Percentiles rank a stretch among this genome's conserved stretches.
Conservation (phyloP, 768 basidiomycete genomes). For the Rossbeevera mucosa region DNA sequence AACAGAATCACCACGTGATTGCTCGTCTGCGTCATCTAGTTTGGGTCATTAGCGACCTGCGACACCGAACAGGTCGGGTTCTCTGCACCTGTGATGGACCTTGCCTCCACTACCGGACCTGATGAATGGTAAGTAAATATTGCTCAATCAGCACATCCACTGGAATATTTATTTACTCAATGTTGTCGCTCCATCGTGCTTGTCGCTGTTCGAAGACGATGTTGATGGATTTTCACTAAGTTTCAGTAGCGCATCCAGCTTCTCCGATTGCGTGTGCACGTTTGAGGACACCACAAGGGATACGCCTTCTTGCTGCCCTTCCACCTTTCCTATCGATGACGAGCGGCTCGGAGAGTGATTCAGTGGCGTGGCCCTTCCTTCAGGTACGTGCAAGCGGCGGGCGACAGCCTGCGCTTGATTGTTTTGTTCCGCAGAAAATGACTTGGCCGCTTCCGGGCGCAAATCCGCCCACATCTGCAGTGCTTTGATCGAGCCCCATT, state of each 20-base stretch:
- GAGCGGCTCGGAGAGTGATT: conserved; percentile 35
- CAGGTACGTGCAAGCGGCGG: conserved; percentile 45
- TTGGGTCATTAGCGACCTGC: conserved; percentile 8
- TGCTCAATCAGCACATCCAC: not conserved
- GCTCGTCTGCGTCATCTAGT: conserved; percentile 13
- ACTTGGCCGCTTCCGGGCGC: conserved; percentile 53
- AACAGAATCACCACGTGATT: not conserved
- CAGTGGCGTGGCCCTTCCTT: conserved; percentile 39
- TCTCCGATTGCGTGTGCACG: conserved; percentile 15
- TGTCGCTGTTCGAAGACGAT: conserved; percentile 10
- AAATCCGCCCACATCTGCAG: conserved; percentile 89
- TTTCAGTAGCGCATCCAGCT: conserved; percentile 24
- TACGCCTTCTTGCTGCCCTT: conserved; percentile 16
- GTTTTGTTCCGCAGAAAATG: conserved; percentile 42
- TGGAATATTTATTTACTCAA: conserved; percentile 17
- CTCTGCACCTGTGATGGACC: conserved; percentile 16
- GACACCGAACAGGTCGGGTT: not conserved
- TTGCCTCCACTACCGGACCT: conserved; percentile 24
- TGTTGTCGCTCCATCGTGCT: conserved; percentile 24
- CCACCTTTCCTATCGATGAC: conserved; percentile 31
- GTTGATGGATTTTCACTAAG: conserved; percentile 20
- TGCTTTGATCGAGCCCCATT: conserved; percentile 98
- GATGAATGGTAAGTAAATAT: conserved; percentile 6
- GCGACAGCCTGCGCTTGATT: conserved; percentile 47
- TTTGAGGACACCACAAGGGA: conserved; percentile 17